A percentile compares a stretch with the other conserved stretches of the same genome.
phyloP scores from a whole-genome alignment of 805 yeast species.

The Yamadazyma paraphyllophila region DNA sequence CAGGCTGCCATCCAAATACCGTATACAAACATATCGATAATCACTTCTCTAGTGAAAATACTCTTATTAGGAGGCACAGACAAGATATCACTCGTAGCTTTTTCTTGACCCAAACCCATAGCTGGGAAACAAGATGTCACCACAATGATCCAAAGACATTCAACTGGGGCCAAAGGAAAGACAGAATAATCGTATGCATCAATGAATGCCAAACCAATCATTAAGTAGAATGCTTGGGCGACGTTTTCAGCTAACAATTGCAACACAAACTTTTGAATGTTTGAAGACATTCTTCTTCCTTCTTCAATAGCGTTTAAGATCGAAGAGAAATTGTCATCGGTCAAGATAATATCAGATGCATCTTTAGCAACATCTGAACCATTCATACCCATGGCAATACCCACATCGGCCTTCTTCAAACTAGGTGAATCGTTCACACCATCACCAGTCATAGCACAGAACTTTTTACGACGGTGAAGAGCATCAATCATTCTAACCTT shows the following conservation, averaged over 20 bases:
- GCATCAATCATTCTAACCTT: slow-evolving; percentile 82
- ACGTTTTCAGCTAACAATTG: slow-evolving; percentile 36
- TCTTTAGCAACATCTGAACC: slow-evolving; percentile 98
- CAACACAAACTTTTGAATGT: slow-evolving; percentile 33
- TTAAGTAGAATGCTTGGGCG: slow-evolving; percentile 61
- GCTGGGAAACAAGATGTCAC: slow-evolving; percentile 38
- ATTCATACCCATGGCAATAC: slow-evolving; percentile 86
- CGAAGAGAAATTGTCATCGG: slow-evolving; percentile 93
- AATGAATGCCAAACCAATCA: slow-evolving; percentile 69
- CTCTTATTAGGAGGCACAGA: slow-evolving; percentile 61
- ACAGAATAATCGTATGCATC: slow-evolving; percentile 66
- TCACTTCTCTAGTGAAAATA: slow-evolving; percentile 64
- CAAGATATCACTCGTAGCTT: slow-evolving; percentile 63
- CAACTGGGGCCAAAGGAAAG: slow-evolving; percentile 62
- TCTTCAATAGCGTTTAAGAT: slow-evolving; percentile 71
- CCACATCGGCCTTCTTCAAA: slow-evolving; percentile 87
- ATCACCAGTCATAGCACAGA: slow-evolving; percentile 90
- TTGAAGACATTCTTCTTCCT: slow-evolving; percentile 32
- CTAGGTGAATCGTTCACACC: slow-evolving; percentile 98
- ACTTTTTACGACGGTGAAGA: slow-evolving; percentile 43
- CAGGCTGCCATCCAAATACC: slow-evolving; percentile 73
- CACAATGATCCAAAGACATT: slow-evolving; percentile 35
- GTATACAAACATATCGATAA: slow-evolving; percentile 67
- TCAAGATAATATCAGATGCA: slow-evolving; percentile 93
- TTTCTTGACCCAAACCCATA: slow-evolving; percentile 49